phyloP scores from a whole-genome alignment of 208 protist genomes.

The Angomonas deanei region DNA sequence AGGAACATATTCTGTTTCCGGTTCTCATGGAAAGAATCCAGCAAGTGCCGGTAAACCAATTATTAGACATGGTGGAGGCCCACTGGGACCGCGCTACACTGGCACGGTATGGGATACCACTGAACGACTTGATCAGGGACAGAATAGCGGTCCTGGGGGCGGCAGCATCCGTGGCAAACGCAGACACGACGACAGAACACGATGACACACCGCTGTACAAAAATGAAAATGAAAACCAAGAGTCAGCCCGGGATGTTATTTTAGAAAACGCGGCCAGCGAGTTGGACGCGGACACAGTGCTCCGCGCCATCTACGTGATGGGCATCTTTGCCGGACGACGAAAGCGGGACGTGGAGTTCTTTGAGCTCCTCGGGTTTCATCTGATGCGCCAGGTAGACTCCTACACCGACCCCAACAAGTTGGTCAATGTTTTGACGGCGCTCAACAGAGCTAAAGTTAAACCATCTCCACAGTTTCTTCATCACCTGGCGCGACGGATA shows the following conservation, averaged over 20 bases:
- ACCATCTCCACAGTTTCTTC: constrained; percentile 55
- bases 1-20: constrained; percentile 69
- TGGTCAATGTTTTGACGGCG: constrained; percentile 64
- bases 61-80: constrained; percentile 60
- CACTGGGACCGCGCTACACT: constrained; percentile 67
- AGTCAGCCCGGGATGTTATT: background rate
- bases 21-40: constrained; percentile 45
- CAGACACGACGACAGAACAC: background rate
- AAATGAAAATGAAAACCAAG: background rate
- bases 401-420: constrained; percentile 51
- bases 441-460: constrained; percentile 70
- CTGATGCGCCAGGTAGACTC: constrained; percentile 55
- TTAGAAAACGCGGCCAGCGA: background rate
- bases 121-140: constrained; percentile 60
- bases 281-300: background rate
- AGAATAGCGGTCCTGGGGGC: constrained; percentile 51
- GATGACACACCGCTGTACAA: constrained; percentile 3
- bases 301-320: constrained; percentile 56
- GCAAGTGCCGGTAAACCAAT: constrained; percentile 38
- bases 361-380: constrained; percentile 57
- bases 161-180: background rate
- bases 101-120: constrained; percentile 50
- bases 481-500: constrained; percentile 48
- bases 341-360: constrained; percentile 73
- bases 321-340: constrained; percentile 60